Base-by-base conservation (phyloP, 2,329 filamentous ascomycete species). In the Pseudocercospora fijiensis region DNA sequence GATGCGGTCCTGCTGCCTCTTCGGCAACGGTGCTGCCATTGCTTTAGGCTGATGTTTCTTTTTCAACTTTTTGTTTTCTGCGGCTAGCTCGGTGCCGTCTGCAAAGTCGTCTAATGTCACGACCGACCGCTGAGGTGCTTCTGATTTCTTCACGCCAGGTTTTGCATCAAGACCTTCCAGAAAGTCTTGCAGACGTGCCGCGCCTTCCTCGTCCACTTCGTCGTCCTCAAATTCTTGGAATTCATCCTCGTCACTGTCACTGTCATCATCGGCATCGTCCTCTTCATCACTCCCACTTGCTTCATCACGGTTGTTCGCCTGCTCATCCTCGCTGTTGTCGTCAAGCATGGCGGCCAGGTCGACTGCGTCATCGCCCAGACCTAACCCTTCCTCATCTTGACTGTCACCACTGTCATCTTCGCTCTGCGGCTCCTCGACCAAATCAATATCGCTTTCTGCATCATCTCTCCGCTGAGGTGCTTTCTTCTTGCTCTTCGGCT, bases 1-100 rank as follows among this genome's bases (percentile, higher is more conserved):
- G 16, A 97, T 79, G 57, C 88, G 87, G 74, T 93, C 92, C 76
- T 98, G 94, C 71, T 96, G 90, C 65, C 93, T 86, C 75, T 90
- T 92, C 1, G 91, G 87, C 4, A 97, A 83, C 13, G 94, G 93
- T 1, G 93, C 90, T 28, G 90, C 88, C 3, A 98, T 84, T 74
- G 69, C 67, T 11, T 68, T 68, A 11, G 71, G 64, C 22, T 67
- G 65, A 61, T 67, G 57, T n/a, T 71, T 70, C 67, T 73, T 73
- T 16, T 85, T 84, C 60, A 71, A 82, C 64, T 79, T 77, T 68
- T 88, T 86, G 43, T 84, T 73, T 93, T 84, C 66, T 90, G 84
- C 77, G 72, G 89, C 88, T 55, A 92, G 58, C 33, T 61, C 63
- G 10, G 96, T 83, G 75, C 96, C 92, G 64, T 88, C 85, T 64